phyloP scores from a whole-genome alignment of 2,329 filamentous ascomycete genomes.

The Penicillium sp. region DNA sequence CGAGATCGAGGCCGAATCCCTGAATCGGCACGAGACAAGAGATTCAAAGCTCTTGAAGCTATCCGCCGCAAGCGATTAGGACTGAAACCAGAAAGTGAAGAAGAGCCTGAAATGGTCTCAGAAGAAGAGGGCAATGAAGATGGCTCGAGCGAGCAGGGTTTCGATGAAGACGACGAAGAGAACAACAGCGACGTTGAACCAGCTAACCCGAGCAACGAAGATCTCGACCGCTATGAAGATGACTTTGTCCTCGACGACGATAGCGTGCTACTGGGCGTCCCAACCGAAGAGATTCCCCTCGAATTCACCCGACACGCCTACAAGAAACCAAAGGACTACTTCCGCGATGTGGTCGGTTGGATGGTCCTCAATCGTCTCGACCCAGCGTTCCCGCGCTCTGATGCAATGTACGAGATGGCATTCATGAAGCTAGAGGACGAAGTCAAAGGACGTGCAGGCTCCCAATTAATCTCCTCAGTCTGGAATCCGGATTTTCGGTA shows the following conservation, averaged over 20 bases:
- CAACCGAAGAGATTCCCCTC: conserved; percentile 60
- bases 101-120: conserved; percentile 3
- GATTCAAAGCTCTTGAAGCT: conserved; percentile 43
- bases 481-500: conserved; percentile 69
- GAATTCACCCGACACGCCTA: conserved; percentile 67
- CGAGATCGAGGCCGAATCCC: conserved; percentile 41
- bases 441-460: conserved; percentile 64
- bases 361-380: conserved; percentile 78
- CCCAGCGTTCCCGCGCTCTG: conserved; percentile 63
- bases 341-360: conserved; percentile 74
- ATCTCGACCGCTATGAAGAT: conserved; percentile 58
- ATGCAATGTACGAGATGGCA: conserved; percentile 65
- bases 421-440: conserved; percentile 73
- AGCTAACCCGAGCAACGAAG: conserved; percentile 36
- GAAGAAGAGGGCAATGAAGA: conserved; percentile 15
- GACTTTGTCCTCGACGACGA: conserved; percentile 67
- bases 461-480: conserved; percentile 68
- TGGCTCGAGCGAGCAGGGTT: conserved; percentile 13
- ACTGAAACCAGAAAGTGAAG: conserved; percentile 31
- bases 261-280: conserved; percentile 58
- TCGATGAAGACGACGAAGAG: conserved; percentile 7
- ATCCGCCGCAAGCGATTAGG: conserved; percentile 46
- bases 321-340: conserved; percentile 69
- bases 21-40: conserved; percentile 40
- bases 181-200: conserved; percentile 34